phyloP scores from a whole-genome alignment of 805 yeast genomes.

The Teunomyces pallodes region DNA sequence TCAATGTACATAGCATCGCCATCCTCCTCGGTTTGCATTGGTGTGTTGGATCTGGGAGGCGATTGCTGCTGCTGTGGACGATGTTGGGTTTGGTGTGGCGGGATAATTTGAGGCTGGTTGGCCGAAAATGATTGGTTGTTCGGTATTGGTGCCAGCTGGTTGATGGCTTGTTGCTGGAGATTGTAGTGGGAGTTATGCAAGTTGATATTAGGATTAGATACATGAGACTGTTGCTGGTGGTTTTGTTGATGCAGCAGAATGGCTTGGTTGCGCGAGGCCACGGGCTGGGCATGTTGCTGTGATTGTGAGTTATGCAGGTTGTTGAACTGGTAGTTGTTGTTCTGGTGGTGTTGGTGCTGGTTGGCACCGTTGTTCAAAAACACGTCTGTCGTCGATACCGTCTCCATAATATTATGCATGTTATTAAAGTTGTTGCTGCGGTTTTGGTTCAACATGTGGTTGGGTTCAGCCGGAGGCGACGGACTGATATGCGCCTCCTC shows the following conservation, averaged over 20 bases:
- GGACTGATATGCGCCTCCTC: constrained; percentile 89
- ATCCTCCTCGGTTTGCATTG: constrained; percentile 41
- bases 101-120: constrained; percentile 6
- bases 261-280: constrained; percentile 12
- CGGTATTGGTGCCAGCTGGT: constrained; percentile 12
- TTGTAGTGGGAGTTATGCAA: constrained; percentile 20
- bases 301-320: constrained; percentile 8
- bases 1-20: constrained; percentile 81
- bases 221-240: constrained; percentile 4
- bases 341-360: constrained; percentile 11
- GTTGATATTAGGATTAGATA: constrained; percentile 14
- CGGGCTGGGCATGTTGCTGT: constrained; percentile 12
- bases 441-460: constrained; percentile 27
- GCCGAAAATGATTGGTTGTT: constrained; percentile 2
- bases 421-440: constrained; percentile 36
- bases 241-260: neutral
- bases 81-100: constrained; percentile 16
- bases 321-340: constrained; percentile 9
- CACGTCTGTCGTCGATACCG: constrained; percentile 91
- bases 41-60: constrained; percentile 9
- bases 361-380: constrained; percentile 51
- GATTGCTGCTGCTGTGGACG: constrained; percentile 11
- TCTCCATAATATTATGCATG: constrained; percentile 69
- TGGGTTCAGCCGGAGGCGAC: constrained; percentile 44
- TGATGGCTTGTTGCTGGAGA: constrained; percentile 19